Base-by-base conservation (phyloP, 2,329 filamentous ascomycete genomes). In the Lachnellula subtilissima region DNA sequence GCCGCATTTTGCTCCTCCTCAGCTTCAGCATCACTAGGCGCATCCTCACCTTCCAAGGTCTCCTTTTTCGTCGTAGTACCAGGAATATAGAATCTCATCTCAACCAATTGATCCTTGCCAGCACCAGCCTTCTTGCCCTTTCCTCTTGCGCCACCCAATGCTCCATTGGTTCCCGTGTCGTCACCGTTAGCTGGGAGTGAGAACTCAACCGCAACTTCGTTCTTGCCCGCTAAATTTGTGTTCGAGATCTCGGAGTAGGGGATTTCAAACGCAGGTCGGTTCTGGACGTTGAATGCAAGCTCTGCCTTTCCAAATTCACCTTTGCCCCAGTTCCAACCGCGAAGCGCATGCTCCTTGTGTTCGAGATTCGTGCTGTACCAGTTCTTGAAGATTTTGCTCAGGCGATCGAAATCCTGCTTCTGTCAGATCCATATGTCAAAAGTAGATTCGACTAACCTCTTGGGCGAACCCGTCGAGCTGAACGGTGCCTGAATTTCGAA, bases 301-400 rank as follows among this genome's bases (percentile, higher is more conserved):
- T 99, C 94, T 53, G 91, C 88, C 75, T 97, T 96, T 59, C 88
- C 87, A 71, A 99, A 96, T 68, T 99, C 94, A 62, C 91, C 90
- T 75, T 97, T 99, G 68, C 94, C 94, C 95, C 94, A 99, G 73
- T 99, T 99, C 94, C 94, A 99, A 55, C 94, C 94, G 65, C 94
- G 86, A 57, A 99, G 78, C 23, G 94, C 91, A 73, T 97, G 94
- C 74, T 99, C 94, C 73, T 90, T 91, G 72, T 84, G 89, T 72
- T 97, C 92, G 57, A 99, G 82, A 67, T 86, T 91, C 68, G 94
- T 88, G 75, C 91, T 94, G 75, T 97, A 99, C 90, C 93, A 97
- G 69, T 93, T 89, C 77, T 97, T 97, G 81, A 99, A 97, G 64
- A 94, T 84, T 72, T 96, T 97, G 75, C 79, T 82, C 14, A 97